Evolutionary conservation across 805 yeast species (phyloP), one percentile per base, ranked within the genome.

Genomic region (Candida tibetensis): DNA sequence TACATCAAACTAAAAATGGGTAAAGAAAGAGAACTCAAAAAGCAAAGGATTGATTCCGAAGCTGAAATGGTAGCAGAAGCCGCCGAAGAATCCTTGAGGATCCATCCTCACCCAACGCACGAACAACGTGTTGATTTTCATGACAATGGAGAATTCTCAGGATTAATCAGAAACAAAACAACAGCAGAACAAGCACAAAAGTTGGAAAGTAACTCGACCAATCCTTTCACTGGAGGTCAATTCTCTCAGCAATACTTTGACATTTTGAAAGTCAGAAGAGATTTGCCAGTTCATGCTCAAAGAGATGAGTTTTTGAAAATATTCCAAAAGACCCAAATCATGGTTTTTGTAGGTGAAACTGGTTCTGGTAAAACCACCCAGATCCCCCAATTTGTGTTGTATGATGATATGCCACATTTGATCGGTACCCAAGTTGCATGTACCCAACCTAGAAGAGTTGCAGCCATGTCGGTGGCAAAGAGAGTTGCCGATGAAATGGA

Each of bases 331-430:
- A 81, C 91, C 27, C 99, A 91, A 65, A 85, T 91, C 58, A 85
- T 93, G 95, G 98, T 91, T 26, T 88, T 93, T 63, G 98, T 93
- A 36, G 99, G 99, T 71, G 99, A 91, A 61, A 91, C 99, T 4
- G 99, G 99, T 69, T 88, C 96, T 21, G 99, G 99, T 77, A 91
- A 91, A 64, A 91, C 98, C 17, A 91, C 99, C 1, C 99, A 91
- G 68, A 90, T 91, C 46, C 98, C 99, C 3, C 99, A 91, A 65
- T 93, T 90, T 64, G 96, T 91, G 16, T 68, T 82, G 34, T 88
- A 78, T 53, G 97, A 93, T 59, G 98, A 90, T 51, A 76, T 91
- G 76, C 96, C 97, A 13, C 96, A 88, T 54, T 69, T 88, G 48
- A 66, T 68, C 36, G 90, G 91, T 4, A 81, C 81, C 12, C 91